Evolutionary conservation across 179 eudicot genomes (phyloP).

Genomic region (Beta corolliflora): DNA sequence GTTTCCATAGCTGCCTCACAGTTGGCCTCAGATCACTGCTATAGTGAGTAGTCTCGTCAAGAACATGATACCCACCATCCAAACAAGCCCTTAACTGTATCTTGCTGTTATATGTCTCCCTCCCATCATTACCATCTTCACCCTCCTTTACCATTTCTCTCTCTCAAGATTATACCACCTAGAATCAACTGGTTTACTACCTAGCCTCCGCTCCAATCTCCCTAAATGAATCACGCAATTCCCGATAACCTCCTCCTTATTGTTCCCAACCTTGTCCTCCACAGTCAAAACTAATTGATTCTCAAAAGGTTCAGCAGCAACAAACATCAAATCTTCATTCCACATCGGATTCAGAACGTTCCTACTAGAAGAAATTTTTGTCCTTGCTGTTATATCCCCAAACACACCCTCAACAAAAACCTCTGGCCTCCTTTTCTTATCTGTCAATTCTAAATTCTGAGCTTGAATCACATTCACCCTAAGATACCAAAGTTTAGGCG

Average conservation of each 20-base stretch:
- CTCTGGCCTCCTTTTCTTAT: constrained; percentile 43
- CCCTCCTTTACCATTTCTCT: constrained; percentile 1
- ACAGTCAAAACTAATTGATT: constrained; percentile 46
- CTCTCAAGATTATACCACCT: constrained; percentile 32
- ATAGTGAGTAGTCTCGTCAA: constrained; percentile 30
- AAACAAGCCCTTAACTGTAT: constrained; percentile 32
- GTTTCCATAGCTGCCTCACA: constrained; percentile 40
- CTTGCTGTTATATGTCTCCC: constrained; percentile 22
- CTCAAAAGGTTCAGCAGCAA: constrained; percentile 62
- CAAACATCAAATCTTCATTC: constrained; percentile 73
- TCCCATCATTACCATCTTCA: neutral
- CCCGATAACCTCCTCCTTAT: constrained; percentile 40
- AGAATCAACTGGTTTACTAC: constrained; percentile 28
- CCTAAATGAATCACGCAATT: constrained; percentile 35
- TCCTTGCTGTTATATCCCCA: constrained; percentile 39
- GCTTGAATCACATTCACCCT: constrained; percentile 67
- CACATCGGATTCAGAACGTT: constrained; percentile 41
- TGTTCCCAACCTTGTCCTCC: constrained; percentile 44
- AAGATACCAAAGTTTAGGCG: constrained; percentile 65
- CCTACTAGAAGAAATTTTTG: constrained; percentile 32
- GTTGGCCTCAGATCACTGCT: constrained; percentile 36
- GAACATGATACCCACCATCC: constrained; percentile 42
- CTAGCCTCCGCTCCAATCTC: constrained; percentile 24
- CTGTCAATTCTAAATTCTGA: constrained; percentile 41
- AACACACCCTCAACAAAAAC: constrained; percentile 43